These are phyloP conservation scores for Yamadazyma epiphylla DNA, from an alignment of 1,139 yeast species.

Conservation along the genomic window DNA sequence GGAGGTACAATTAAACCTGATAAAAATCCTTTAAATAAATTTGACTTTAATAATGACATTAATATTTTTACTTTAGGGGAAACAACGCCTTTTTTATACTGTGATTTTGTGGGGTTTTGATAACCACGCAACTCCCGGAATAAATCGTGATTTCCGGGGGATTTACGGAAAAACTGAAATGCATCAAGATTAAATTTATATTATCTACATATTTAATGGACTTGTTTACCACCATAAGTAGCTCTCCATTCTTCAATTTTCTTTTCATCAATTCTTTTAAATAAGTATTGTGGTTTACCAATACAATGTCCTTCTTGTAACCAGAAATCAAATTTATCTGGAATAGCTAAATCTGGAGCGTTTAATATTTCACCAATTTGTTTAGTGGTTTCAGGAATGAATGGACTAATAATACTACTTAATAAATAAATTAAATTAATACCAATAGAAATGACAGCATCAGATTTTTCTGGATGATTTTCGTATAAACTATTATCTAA, in stretches of 20 bases:
- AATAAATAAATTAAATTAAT: slow-evolving; percentile 82
- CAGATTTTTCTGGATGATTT: slow-evolving; percentile 74
- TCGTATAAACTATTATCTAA: slow-evolving; percentile 82
- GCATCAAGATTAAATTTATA: not conserved
- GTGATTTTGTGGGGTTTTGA: slow-evolving; percentile 4
- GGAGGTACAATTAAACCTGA: slow-evolving; percentile 31
- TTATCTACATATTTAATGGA: slow-evolving; percentile 7
- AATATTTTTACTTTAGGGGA: no score
- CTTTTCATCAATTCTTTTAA: slow-evolving; percentile 86
- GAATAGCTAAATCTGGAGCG: slow-evolving; percentile 75
- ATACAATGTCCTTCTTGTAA: slow-evolving; percentile 81
- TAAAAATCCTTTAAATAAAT: slow-evolving; percentile 7
- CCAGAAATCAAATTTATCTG: slow-evolving; percentile 67
- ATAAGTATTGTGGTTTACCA: slow-evolving; percentile 87
- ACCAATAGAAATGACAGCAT: slow-evolving; percentile 91
- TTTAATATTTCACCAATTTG: slow-evolving; percentile 76
- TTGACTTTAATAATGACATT: no score
- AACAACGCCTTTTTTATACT: slow-evolving; percentile 5
- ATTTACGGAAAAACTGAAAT: no score
- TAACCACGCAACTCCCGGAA: slow-evolving; percentile 1
- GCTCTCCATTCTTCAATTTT: slow-evolving; percentile 85
- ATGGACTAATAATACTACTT: slow-evolving; percentile 78
- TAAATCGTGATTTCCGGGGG: no score
- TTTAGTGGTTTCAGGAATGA: slow-evolving; percentile 78
- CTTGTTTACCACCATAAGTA: slow-evolving; percentile 73